Percentiles rank a stretch among this genome's conserved stretches.
phyloP scores from a whole-genome alignment of 164 flowering plant genomes.

The Umbilicus rupestris region DNA sequence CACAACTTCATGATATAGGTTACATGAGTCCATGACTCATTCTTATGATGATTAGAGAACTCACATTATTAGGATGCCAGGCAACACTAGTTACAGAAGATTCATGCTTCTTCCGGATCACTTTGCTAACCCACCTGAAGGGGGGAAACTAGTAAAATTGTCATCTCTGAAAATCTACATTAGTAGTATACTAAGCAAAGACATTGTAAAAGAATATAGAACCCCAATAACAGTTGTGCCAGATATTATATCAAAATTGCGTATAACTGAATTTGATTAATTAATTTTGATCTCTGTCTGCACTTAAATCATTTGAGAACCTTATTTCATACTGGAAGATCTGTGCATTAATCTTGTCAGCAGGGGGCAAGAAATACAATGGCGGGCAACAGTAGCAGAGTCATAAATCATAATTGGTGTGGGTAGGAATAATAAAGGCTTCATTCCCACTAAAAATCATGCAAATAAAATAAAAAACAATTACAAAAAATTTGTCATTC shows the following conservation, averaged over 20 bases:
- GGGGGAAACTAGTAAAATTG: constrained; percentile 8
- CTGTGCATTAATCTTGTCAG: too few relatives aligned
- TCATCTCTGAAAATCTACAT: not conserved
- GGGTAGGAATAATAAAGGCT: not conserved
- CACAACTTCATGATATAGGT: not conserved
- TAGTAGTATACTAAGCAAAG: not conserved
- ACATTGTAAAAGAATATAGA: not conserved
- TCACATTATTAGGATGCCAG: constrained; percentile 98
- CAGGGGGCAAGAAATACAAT: not conserved
- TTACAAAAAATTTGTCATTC: constrained; percentile 13
- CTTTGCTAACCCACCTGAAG: constrained; percentile 98
- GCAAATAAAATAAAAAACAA: not conserved
- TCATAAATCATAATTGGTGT: not conserved
- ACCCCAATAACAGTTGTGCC: not conserved
- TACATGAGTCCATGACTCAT: not conserved
- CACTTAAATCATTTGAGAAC: not conserved
- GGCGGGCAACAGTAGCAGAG: not conserved
- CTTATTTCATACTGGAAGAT: not conserved
- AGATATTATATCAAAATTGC: not conserved
- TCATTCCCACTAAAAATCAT: not conserved
- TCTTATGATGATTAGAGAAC: constrained; percentile 15
- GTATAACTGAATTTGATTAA: not conserved
- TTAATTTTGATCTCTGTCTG: not conserved
- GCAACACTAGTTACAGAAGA: constrained; percentile 98
- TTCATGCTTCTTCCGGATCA: constrained; percentile 79